A percentile compares a stretch with the other conserved stretches of the same genome.
Conservation (phyloP, 1,284 basidiomycete species). For the Trametes hirsuta region DNA sequence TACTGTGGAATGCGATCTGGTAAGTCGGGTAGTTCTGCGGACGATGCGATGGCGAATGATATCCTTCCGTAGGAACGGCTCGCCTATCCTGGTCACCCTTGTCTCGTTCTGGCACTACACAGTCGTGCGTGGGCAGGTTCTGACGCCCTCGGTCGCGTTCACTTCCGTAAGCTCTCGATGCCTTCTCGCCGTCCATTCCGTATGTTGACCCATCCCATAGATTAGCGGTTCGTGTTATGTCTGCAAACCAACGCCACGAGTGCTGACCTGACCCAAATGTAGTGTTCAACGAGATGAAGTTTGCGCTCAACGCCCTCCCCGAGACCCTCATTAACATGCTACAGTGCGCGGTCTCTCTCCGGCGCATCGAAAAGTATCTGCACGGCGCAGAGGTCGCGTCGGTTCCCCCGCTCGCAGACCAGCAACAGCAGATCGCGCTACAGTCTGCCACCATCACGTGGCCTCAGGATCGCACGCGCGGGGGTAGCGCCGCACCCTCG, state of each 20-base stretch:
- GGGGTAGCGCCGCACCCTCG: constrained; percentile 54
- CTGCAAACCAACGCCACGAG: not conserved
- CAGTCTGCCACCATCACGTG: constrained; percentile 88
- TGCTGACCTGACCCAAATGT: constrained; percentile 17
- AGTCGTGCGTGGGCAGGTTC: constrained; percentile 62
- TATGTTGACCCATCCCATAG: constrained; percentile 30
- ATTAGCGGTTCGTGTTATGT: constrained; percentile 46
- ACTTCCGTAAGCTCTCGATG: constrained; percentile 60
- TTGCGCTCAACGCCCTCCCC: constrained; percentile 82
- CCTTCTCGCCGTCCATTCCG: not conserved
- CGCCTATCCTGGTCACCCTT: constrained; percentile 76
- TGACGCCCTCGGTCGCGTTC: constrained; percentile 88
- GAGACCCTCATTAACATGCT: constrained; percentile 90
- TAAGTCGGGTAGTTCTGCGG: constrained; percentile 29
- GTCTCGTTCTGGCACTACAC: constrained; percentile 87
- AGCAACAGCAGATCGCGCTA: constrained; percentile 67
- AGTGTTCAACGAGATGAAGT: constrained; percentile 89
- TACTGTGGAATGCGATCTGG: constrained; percentile 83
- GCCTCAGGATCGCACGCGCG: constrained; percentile 72
- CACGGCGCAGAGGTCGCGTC: constrained; percentile 68
- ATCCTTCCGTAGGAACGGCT: constrained; percentile 56
- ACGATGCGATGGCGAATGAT: too few relatives aligned
- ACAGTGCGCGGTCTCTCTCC: constrained; percentile 84
- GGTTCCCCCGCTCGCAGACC: constrained; percentile 59
- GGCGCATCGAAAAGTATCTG: constrained; percentile 91